Conservation (phyloP, 495 filamentous ascomycete species). For the Penicillium psychrofluorescens region DNA sequence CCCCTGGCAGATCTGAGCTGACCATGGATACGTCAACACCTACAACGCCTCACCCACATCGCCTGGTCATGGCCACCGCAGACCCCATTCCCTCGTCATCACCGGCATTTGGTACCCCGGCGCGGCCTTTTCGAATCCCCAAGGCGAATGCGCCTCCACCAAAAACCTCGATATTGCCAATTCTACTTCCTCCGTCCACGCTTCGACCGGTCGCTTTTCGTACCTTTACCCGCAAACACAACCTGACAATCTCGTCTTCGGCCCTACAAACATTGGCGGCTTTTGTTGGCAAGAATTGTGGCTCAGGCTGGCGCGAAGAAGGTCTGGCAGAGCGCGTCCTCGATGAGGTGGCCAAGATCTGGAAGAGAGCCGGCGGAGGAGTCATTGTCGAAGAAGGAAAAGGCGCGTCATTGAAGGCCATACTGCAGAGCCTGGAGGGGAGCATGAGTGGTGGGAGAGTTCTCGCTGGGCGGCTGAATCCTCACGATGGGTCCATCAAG, state of each 20-base stretch:
- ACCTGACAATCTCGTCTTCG: conserved; percentile 83
- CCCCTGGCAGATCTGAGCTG: conserved; percentile 4
- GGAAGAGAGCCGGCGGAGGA: conserved; percentile 76
- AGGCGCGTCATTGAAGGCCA: conserved; percentile 62
- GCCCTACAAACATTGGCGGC: conserved; percentile 75
- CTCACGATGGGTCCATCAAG: conserved; percentile 12
- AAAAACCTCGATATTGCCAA: conserved; percentile 75
- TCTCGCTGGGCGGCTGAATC: conserved; percentile 17
- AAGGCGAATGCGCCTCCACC: conserved; percentile 38
- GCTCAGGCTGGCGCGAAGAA: conserved; percentile 92
- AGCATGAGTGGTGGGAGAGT: conserved; percentile 78
- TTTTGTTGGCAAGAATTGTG: conserved; percentile 89
- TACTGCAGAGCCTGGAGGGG: conserved; percentile 73
- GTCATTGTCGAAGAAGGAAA: conserved; percentile 86
- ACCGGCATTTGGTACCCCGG: conserved; percentile 79
- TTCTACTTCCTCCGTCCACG: conserved; percentile 78
- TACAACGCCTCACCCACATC: conserved; percentile 13
- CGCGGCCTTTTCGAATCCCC: conserved; percentile 53
- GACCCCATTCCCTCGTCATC: conserved; percentile 79
- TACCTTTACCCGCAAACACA: conserved; percentile 96
- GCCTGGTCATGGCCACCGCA: conserved; percentile 20
- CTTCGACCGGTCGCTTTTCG: conserved; percentile 89
- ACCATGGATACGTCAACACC: conserved; percentile 22
- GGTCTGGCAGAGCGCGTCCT: conserved; percentile 86
- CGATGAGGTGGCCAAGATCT: conserved; percentile 81